phyloP scores from a whole-genome alignment of 306 rosid genomes.

The Elaeagnus macrophylla region DNA sequence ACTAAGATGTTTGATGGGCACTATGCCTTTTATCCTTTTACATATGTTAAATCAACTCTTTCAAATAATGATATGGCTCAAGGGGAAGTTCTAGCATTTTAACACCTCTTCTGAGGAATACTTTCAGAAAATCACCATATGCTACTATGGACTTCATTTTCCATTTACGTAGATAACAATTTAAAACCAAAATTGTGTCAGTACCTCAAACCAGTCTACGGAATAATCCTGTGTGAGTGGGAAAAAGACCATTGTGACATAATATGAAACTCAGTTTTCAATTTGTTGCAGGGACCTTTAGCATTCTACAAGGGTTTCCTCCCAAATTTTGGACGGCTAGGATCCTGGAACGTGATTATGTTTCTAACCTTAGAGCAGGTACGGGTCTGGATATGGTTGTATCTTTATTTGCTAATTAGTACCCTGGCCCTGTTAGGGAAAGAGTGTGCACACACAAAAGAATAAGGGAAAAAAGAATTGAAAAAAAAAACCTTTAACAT shows the following conservation, averaged over 20 bases:
- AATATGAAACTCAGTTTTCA: constrained; percentile 10
- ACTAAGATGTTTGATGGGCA: background rate
- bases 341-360: constrained; percentile 99
- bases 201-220: no score
- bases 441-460: background rate
- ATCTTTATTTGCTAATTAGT: background rate
- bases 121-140: no score
- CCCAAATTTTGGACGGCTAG: constrained; percentile 87
- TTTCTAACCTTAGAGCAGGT: constrained; percentile 96
- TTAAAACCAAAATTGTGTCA: no score
- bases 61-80: no score
- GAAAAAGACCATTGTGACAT: background rate
- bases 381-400: constrained; percentile 7
- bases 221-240: background rate
- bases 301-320: constrained; percentile 94
- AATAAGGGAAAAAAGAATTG: no score
- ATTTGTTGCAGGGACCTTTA: constrained; percentile 71
- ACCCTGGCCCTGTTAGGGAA: background rate
- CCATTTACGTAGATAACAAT: no score
- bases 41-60: background rate
- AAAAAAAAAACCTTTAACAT: no score
- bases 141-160: no score
- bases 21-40: no score
- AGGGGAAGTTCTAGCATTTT: no score
- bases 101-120: no score